phyloP scores from a whole-genome alignment of 148 eudicot species.

The Heliosperma pusillum region DNA sequence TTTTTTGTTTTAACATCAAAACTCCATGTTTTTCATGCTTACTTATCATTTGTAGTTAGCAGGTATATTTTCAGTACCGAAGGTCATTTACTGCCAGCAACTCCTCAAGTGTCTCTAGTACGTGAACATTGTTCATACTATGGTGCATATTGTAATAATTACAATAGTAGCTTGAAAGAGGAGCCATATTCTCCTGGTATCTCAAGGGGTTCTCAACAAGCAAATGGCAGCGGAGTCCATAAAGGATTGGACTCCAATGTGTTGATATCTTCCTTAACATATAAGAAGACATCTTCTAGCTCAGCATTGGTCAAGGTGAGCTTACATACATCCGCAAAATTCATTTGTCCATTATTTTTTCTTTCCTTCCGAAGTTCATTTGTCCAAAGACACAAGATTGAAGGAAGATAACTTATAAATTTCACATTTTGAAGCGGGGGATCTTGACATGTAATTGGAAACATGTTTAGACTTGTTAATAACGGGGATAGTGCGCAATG shows the following conservation, averaged over 20 bases:
- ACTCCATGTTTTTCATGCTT: conserved; percentile 7
- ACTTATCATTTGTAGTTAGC: conserved; percentile 13
- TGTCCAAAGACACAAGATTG: background rate
- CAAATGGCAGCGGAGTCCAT: conserved; percentile 40
- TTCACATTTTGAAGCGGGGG: background rate
- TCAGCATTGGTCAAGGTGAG: conserved; percentile 76
- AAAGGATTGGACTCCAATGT: conserved; percentile 29
- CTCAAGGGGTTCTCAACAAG: conserved; percentile 34
- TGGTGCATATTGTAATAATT: conserved; percentile 67
- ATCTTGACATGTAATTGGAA: background rate
- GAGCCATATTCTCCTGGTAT: conserved; percentile 35
- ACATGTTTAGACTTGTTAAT: background rate
- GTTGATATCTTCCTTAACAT: conserved; percentile 27
- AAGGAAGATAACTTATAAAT: background rate
- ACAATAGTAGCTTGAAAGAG: conserved; percentile 41
- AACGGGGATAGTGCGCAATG: background rate
- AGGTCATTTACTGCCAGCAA: conserved; percentile 87
- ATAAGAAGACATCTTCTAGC: conserved; percentile 33
- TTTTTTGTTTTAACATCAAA: background rate
- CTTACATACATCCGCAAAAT: background rate
- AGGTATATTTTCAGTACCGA: conserved; percentile 96
- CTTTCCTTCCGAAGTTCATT: background rate
- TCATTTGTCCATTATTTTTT: background rate
- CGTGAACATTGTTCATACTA: conserved; percentile 77
- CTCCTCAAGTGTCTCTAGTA: conserved; percentile 82